These are phyloP conservation scores for Zoysia pacifica DNA, from an alignment of 176 grass and related monocot genomes.

Conservation along the genomic window DNA sequence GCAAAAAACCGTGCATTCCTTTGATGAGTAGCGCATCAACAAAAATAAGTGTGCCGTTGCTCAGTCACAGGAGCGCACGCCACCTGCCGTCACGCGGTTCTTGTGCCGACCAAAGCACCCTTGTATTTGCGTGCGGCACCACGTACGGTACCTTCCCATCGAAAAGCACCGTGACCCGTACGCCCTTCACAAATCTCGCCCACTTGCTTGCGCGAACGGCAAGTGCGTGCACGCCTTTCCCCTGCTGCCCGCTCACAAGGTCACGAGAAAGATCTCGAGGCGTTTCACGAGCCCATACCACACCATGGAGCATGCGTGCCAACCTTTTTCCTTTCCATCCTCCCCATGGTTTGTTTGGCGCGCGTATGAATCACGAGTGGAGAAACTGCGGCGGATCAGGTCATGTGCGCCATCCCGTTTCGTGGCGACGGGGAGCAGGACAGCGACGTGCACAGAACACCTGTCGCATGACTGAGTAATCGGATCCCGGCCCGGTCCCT, in stretches of 20 bases:
- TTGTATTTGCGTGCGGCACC: neutral
- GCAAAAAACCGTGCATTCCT: too few species aligned
- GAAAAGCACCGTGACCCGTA: neutral
- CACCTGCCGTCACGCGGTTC: neutral
- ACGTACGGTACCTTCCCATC: neutral
- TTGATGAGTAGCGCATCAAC: too few species aligned
- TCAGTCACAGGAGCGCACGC: too few species aligned
- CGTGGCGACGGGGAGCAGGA: constrained; percentile 31
- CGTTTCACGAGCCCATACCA: constrained; percentile 3
- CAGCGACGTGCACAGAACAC: neutral
- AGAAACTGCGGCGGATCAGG: neutral
- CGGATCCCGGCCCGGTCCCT: neutral
- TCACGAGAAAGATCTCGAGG: constrained; percentile 25
- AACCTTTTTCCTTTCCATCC: neutral
- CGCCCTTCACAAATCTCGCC: neutral
- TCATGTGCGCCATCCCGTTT: neutral
- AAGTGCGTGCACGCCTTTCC: constrained; percentile 11
- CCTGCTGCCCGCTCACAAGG: neutral
- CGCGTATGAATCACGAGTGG: constrained; percentile 16
- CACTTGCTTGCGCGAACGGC: neutral
- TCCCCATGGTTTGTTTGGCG: neutral
- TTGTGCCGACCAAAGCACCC: neutral
- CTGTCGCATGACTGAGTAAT: neutral
- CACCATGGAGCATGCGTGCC: neutral
- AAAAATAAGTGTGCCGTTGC: too few species aligned